Base-by-base conservation (phyloP, 208 protist genomes). In the Novymonas esmeraldas region DNA sequence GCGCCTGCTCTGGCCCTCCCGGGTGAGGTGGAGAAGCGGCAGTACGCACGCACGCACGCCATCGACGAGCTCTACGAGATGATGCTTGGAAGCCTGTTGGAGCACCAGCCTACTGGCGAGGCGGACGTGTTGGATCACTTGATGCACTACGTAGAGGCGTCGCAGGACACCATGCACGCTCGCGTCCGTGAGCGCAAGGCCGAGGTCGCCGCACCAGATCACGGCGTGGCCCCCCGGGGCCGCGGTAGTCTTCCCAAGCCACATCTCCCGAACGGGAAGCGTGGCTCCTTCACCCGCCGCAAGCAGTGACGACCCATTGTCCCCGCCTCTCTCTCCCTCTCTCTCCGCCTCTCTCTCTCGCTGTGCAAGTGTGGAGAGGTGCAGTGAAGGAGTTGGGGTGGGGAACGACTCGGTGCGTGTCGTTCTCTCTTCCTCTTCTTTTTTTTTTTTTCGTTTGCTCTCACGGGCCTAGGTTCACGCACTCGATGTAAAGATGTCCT, bases 31-130 rank as follows among this genome's bases (percentile, higher is more conserved):
- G 39, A 38, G 34, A 57, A 59, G 31, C 71, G 65, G 28, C 61
- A 70, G 54, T 75, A 89, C 73, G 63, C 52, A n/a, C 59, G 77
- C 48, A 64, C 60, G 1, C 74, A 91, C 50, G 82, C 65, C 38
- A 71, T 94, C 42, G 77, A 89, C 29, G 80, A 81, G 36, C 54
- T 94, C 31, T 92, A 85, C 50, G 79, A 94, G 55, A 73, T 81
- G 48, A 78, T 94, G 70, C 61, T 92, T 18, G 60, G 73, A 4
- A 73, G 73, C 45, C 42, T 90, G 42, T 55, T 87, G 59, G 65
- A 73, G 38, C 50, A 68, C 14, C 65, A 70, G 38, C 85, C 89
- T 5, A 46, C 48, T 2, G 78, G 76, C 3, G 73, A 86, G 68
- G 58, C 49, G 3, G 78, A 73, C 22, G 76, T 87, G 59, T 65